Base-by-base conservation (phyloP, 202 grass and related monocot genomes). In the Cymbopogon flexuosus region DNA sequence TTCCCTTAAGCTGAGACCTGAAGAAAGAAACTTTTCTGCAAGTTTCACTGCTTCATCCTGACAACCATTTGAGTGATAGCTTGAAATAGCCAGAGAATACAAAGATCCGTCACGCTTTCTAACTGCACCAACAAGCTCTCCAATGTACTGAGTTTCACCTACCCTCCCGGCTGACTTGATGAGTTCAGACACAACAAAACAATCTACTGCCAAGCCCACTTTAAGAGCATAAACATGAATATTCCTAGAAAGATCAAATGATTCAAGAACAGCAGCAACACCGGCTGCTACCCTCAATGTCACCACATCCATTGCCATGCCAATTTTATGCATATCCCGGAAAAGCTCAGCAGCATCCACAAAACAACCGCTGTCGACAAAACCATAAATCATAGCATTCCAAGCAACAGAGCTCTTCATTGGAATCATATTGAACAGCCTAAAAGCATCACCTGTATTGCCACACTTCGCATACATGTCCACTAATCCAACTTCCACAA, bases 371-470 rank as follows among this genome's bases (percentile, higher is more conserved):
- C 93, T 93, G 8, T 87, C 68, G 34, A 91, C 71, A 84, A 86
- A 93, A 72, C 92, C 92, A 19, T 88, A 94, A 43, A 94, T 84
- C 81, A 93, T 86, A 10, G 88, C 92, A 91, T 97, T 97, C 87
- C 95, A 97, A 77, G 92, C 61, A 70, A 97, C 79, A 23, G 72
- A 62, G 34, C 45, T 87, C 86, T 93, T 97, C 65, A 97, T 72
- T 0, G 95, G 95, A 75, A 94, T 94, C 84, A 84, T 87, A 80
- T 68, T 72, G 62, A 97, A 97, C 81, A 88, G 11, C 86, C 84
- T 94, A 51, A 83, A 45, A 65, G 95, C 90, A 72, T 70, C 57
- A 43, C 16, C 83, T 54, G 86, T 77, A 82, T 94, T 87, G 58
- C 88, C 92, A 86, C 88, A 97, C 89, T 94, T 97, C 0, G 88